Evolutionary conservation across 768 basidiomycete genomes (phyloP), one percentile per base, ranked within the genome.

Genomic region (Boletus fagicola): DNA sequence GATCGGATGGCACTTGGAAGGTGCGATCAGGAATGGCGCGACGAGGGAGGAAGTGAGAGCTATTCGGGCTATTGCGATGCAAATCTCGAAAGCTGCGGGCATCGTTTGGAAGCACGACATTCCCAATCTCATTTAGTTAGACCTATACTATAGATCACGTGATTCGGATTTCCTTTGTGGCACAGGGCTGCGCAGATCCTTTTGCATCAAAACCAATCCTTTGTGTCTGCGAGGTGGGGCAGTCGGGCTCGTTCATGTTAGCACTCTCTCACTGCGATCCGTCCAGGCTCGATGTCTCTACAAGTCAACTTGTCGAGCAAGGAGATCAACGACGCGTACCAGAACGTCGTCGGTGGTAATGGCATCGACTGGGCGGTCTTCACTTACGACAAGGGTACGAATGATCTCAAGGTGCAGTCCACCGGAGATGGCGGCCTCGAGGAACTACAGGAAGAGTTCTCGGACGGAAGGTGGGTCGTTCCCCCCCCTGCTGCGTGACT

Each of bases 401-500:
- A 92, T 65, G 92, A 94, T 72, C 79, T 96, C 53, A 93, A 92
- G 65, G 87, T 95, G 3, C 93, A 95, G 68, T 79, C 82, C 4
- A 88, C 86, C 2, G 94, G 94, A n/a, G 78, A 77, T 54, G 90
- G 88, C n/a, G 92, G 93, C 1, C 79, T 98, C 12, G 90, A 95
- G 62, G 93, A 94, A 65, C 76, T 98, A 3, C 84, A 91, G 67
- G 95, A 98, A 65, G 94, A 96, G 75, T 98, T 98, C 74, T 91
- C 87, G 42, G 94, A 98, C 71, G 95, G 94, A 57, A 80, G 90
- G 92, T 92, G 59, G 44, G 86, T 69, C 12, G 39, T 51, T 42
- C 43, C 31, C 26, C 44, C 26, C 44, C 6, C 0, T 38, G 1
- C 36, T 31, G 28, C 15, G 22, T 58, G 59, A 51, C 30, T 22